Percentiles rank a stretch among this genome's conserved stretches.
These are phyloP conservation scores for Gamarada debralockiae DNA, from an alignment of 495 filamentous ascomycete species.

Conservation along the genomic window DNA sequence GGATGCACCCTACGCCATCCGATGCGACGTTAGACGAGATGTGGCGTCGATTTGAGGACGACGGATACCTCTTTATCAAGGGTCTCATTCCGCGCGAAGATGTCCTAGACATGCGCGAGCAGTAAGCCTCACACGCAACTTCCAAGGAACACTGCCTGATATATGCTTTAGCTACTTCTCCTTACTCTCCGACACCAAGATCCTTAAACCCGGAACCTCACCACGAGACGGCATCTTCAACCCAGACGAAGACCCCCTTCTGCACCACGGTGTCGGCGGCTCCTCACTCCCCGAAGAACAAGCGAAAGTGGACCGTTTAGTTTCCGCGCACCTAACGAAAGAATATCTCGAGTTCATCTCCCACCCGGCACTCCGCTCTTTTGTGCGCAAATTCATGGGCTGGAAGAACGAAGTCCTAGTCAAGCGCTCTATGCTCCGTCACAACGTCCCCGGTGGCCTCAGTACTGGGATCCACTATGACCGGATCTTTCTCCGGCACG, in stretches of 20 bases:
- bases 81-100: constrained; percentile 50
- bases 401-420: constrained; percentile 49
- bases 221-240: constrained; percentile 46
- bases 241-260: constrained; percentile 30
- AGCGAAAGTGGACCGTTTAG: not conserved
- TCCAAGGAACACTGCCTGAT: too few relatives aligned
- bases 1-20: too few relatives aligned
- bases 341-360: constrained; percentile 54
- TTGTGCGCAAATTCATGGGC: constrained; percentile 46
- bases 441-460: constrained; percentile 55
- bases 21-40: too few relatives aligned
- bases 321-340: constrained; percentile 50
- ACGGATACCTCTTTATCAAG: constrained; percentile 60
- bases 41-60: constrained; percentile 38
- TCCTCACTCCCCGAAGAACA: too few relatives aligned
- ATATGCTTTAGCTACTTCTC: constrained; percentile 45
- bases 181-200: constrained; percentile 46
- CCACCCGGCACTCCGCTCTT: constrained; percentile 45
- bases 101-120: constrained; percentile 48
- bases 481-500: constrained; percentile 56
- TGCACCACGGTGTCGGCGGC: too few relatives aligned
- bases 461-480: constrained; percentile 63
- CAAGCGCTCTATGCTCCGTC: constrained; percentile 41
- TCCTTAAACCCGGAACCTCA: constrained; percentile 40
- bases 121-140: too few relatives aligned